phyloP scores from a whole-genome alignment of 495 filamentous ascomycete genomes.

The Gamarada debralockiae region DNA sequence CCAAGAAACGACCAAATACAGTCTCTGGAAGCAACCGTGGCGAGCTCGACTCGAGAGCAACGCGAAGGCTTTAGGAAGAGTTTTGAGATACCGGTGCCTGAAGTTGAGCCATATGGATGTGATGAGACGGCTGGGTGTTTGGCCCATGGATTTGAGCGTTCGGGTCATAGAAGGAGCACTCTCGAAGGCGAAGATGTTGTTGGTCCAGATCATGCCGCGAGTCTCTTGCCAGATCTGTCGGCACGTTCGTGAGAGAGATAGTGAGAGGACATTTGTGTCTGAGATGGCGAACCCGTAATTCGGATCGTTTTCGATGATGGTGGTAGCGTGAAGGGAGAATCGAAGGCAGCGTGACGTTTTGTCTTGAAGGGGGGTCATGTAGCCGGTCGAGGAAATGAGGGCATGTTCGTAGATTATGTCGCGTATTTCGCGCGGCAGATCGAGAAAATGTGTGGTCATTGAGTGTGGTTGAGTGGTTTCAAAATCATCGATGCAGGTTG shows the following conservation, averaged over 20 bases:
- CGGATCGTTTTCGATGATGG: too few species aligned
- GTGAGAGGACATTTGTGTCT: constrained; percentile 1
- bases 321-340: too few species aligned
- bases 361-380: neutral
- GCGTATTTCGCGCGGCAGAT: constrained; percentile 20
- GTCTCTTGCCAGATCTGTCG: constrained; percentile 20
- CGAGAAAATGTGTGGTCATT: constrained; percentile 15
- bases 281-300: neutral
- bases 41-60: constrained; percentile 2
- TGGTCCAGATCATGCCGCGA: constrained; percentile 12
- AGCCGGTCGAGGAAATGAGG: constrained; percentile 15
- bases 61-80: constrained; percentile 5
- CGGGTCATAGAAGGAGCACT: neutral
- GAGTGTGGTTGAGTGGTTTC: neutral
- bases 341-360: too few species aligned
- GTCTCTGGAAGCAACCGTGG: neutral
- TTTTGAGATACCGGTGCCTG: neutral
- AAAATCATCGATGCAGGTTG: too few species aligned
- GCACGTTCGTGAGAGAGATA: constrained; percentile 11
- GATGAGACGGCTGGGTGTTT: constrained; percentile 13
- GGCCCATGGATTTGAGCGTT: constrained; percentile 18
- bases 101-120: neutral
- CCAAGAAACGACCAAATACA: constrained; percentile 3
- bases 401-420: constrained; percentile 16
- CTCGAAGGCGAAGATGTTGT: constrained; percentile 17